Base-by-base conservation (phyloP, 2,329 filamentous ascomycete species). In the Cladophialophora yegresii region DNA sequence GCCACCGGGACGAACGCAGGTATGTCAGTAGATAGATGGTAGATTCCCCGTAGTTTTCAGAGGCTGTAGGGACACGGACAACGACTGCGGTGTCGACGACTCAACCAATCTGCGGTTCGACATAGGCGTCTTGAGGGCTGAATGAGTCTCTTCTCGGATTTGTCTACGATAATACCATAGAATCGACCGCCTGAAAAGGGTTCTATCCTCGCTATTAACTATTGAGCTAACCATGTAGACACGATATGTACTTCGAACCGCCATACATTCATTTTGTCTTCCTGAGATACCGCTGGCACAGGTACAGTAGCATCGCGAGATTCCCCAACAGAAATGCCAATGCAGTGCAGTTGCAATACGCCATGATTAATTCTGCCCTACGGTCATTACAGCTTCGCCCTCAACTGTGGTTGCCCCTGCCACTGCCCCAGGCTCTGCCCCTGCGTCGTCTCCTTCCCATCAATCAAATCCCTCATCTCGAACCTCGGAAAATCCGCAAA, bases 401-500 rank as follows among this genome's bases (percentile, higher is more conserved):
- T 50, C 47, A 50, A 54, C 23, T n/a, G n/a, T n/a, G n/a, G n/a
- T n/a, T n/a, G n/a, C n/a, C n/a, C n/a, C n/a, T n/a, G n/a, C n/a
- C n/a, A n/a, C n/a, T n/a, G 28, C 50, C 13, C 26, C 10, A 9
- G 26, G 4, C 22, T 6, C 26, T 28, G 3, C 4, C 36, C 36
- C n/a, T n/a, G 36, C 13, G 33, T 16, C 36, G 36, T n/a, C 36
- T 30, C 28, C n/a, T 54, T 30, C 1, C 26, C 54, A 12, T 79
- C 75, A 61, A 79, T 62, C 59, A 87, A 71, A 69, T 86, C 82
- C 58, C 75, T 81, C 80, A 87, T 81, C 79, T 88, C 85, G 3
- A 78, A 77, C 54, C 82, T 79, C 7, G 86, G 85, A 74, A 80
- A 88, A 71, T 85, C 84, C 7, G 81, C 78, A 70, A 85, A 85